phyloP scores from a whole-genome alignment of 2,329 filamentous ascomycete genomes.

The Beauveria bassiana region DNA sequence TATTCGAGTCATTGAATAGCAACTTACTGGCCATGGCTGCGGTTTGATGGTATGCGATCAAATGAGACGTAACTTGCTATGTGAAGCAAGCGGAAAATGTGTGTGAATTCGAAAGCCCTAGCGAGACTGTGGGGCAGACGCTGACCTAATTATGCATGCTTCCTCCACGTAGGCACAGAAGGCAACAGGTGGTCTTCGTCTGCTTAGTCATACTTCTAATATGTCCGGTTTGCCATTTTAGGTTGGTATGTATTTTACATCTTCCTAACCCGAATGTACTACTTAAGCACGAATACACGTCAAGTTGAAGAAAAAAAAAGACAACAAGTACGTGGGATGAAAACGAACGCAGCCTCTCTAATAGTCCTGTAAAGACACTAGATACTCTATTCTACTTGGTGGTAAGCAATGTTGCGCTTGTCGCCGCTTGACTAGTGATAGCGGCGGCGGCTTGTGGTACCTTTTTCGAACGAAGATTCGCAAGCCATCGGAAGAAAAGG shows the following conservation, averaged over 20 bases:
- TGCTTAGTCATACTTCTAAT: too few species aligned
- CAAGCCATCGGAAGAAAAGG: conserved; percentile 74
- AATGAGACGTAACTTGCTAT: conserved; percentile 11
- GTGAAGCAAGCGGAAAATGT: conserved; percentile 19
- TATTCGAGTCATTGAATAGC: neutral
- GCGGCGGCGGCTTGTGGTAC: conserved; percentile 58
- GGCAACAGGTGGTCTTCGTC: too few species aligned
- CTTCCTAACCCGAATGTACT: too few species aligned
- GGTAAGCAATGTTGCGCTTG: neutral
- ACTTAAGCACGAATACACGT: neutral
- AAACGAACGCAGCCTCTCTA: neutral
- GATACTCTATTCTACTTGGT: conserved; percentile 1
- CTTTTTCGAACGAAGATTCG: conserved; percentile 60
- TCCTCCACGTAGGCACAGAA: too few species aligned
- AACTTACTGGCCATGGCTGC: conserved; percentile 36
- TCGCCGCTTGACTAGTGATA: conserved; percentile 36
- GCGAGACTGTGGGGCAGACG: conserved; percentile 17
- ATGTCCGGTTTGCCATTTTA: too few species aligned
- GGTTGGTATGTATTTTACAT: too few species aligned
- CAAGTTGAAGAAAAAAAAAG: neutral
- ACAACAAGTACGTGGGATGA: neutral
- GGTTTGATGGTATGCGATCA: conserved; percentile 17
- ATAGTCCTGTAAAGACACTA: neutral
- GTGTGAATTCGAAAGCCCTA: conserved; percentile 14
- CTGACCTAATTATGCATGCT: conserved; percentile 17